These are phyloP conservation scores for Lathyrus sativus DNA, from an alignment of 306 rosid genomes.

Conservation along the genomic window DNA sequence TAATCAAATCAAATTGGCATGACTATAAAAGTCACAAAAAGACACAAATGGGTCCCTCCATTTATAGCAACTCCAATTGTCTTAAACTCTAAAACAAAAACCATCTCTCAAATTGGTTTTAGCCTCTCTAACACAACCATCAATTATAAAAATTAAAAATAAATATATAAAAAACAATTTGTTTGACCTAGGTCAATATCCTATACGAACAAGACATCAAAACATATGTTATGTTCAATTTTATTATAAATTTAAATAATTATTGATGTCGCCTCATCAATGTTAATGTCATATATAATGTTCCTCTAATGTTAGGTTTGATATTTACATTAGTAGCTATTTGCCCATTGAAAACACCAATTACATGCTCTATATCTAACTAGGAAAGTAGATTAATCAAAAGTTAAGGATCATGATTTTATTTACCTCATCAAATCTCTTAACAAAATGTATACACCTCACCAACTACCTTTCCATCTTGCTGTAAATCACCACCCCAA, in stretches of 20 bases:
- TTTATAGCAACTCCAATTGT: not conserved
- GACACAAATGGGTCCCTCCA: constrained; percentile 26
- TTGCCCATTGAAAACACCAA: constrained; percentile 14
- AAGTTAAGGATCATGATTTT: constrained; percentile 34
- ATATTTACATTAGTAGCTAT: not conserved
- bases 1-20: constrained; percentile 29
- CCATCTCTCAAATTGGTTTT: constrained; percentile 11
- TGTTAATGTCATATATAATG: no score
- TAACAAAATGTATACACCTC: constrained; percentile 30
- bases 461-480: constrained; percentile 39
- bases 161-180: no score
- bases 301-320: no score
- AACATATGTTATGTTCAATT: no score
- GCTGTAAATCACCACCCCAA: constrained; percentile 44
- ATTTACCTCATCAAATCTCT: constrained; percentile 30
- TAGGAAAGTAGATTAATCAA: constrained; percentile 21
- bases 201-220: no score
- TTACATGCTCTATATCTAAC: not conserved
- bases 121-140: no score
- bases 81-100: constrained; percentile 22
- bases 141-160: no score
- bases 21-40: constrained; percentile 22
- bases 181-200: no score
- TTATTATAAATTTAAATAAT: no score
- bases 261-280: no score